Conservation (phyloP, 1,284 basidiomycete species). For the Trichosporon inkin region DNA sequence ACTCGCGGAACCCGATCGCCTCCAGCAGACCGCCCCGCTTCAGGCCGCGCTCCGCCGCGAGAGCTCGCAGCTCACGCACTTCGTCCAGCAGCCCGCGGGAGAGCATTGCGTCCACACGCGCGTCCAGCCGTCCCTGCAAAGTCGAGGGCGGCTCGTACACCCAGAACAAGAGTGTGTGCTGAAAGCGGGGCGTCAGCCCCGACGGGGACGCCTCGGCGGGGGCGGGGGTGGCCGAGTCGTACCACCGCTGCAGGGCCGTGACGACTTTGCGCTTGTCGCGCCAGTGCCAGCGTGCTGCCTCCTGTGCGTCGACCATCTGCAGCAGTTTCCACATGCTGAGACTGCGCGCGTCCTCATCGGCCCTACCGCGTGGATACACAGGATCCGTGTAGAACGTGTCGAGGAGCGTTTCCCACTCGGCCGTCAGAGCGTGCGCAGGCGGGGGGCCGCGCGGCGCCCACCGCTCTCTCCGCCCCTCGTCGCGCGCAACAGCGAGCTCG, state of each 20-base stretch:
- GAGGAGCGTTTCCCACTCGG: slow-evolving; percentile 27
- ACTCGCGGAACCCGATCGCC: too few species aligned
- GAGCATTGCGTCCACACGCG: slow-evolving; percentile 84
- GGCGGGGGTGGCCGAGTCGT: too few species aligned
- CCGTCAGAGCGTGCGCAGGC: slow-evolving; percentile 36
- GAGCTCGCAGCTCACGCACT: too few species aligned
- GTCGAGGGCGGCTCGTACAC: slow-evolving; percentile 69
- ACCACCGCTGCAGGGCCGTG: slow-evolving; percentile 73
- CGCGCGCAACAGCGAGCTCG: slow-evolving; percentile 56
- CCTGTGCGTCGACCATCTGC: slow-evolving; percentile 64
- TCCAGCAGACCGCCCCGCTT: too few species aligned
- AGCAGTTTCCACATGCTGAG: slow-evolving; percentile 67
- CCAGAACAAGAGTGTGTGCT: slow-evolving; percentile 81
- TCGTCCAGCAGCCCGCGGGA: slow-evolving; percentile 32
- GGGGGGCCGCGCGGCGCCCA: slow-evolving; percentile 36
- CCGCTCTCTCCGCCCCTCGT: slow-evolving; percentile 1
- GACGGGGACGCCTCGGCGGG: not conserved
- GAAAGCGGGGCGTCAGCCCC: slow-evolving; percentile 56
- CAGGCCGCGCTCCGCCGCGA: too few species aligned
- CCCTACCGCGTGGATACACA: slow-evolving; percentile 26
- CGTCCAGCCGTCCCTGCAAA: slow-evolving; percentile 67
- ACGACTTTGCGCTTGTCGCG: slow-evolving; percentile 84
- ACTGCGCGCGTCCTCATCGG: slow-evolving; percentile 48
- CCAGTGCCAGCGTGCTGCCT: slow-evolving; percentile 92
- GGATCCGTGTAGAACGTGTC: slow-evolving; percentile 44